Conservation (phyloP, 148 eudicot species). For the Vaccinium macrocarpon region DNA sequence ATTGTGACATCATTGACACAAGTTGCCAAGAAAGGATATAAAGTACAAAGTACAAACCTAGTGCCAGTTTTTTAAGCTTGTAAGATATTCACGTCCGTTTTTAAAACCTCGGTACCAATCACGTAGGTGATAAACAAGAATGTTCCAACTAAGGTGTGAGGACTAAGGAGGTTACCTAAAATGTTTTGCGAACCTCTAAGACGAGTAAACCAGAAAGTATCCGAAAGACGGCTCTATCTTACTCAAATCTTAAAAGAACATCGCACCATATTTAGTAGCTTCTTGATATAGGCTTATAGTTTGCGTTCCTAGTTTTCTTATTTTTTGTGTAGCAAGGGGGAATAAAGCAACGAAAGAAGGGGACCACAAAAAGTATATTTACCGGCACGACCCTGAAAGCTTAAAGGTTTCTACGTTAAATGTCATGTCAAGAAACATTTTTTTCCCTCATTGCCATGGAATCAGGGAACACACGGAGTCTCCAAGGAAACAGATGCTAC, state of each 20-base stretch:
- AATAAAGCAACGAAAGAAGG: neutral
- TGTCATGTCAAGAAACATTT: neutral
- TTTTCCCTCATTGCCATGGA: neutral
- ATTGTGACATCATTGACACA: too few relatives aligned
- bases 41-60: neutral
- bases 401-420: neutral
- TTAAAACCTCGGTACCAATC: neutral
- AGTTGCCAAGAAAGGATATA: neutral
- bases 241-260: neutral
- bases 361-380: neutral
- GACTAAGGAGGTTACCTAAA: neutral
- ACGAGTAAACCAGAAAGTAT: neutral
- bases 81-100: too few relatives aligned
- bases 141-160: neutral
- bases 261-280: neutral
- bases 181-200: neutral
- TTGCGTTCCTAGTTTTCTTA: neutral
- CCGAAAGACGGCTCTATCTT: neutral
- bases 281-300: neutral
- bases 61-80: too few relatives aligned
- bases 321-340: neutral
- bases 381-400: neutral
- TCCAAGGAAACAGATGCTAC: neutral
- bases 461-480: neutral
- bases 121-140: neutral